Evolutionary conservation across 306 rosid species (phyloP), one percentile per base, ranked within the genome.

Genomic region (Ochetophila trinervis): DNA sequence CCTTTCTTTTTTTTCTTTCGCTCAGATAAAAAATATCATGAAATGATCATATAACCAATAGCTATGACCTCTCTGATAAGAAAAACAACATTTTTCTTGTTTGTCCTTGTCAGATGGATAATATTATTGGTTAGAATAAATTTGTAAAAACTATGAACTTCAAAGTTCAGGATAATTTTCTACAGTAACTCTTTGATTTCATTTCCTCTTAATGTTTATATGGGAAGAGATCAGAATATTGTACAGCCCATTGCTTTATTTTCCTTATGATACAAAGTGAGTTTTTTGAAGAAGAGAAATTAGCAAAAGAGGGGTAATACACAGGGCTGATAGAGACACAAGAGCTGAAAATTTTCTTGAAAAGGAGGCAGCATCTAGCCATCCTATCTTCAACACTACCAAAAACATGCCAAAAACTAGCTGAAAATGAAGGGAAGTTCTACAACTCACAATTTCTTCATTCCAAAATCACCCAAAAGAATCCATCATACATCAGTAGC

Each of bases 321-420:
- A 53, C 32, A 53, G 55, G 58, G 47, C 42, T 44, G 4, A 35
- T 11, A 60, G 19, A 14, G 34, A 59, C 35, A 45, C 10, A 12
- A 27, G n/a, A 57, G 48, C 52, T n/a, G 60, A 34, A 47, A 34
- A 18, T 23, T 18, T 6, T 37, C 17, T 30, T 53, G 65, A 20
- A 56, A 35, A 1, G 67, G 15, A 36, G 53, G 40, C 59, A 36
- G 67, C 19, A 19, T 34, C 21, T 22, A 58, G 71, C 73, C 71
- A 42, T 52, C 64, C 71, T 66, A 60, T 56, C 73, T 75, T 79
- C 70, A 71, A 24, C 67, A 50, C 34, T 54, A 44, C 57, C 74
- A 70, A 60, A n/a, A 72, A 73, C 69, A 70, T 70, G 6, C 44
- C 36, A 47, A 57, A 62, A 12, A 48, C 22, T 5, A 22, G 14